Base-by-base conservation (phyloP, 2,329 filamentous ascomycete species). In the Monosporascus sp. region DNA sequence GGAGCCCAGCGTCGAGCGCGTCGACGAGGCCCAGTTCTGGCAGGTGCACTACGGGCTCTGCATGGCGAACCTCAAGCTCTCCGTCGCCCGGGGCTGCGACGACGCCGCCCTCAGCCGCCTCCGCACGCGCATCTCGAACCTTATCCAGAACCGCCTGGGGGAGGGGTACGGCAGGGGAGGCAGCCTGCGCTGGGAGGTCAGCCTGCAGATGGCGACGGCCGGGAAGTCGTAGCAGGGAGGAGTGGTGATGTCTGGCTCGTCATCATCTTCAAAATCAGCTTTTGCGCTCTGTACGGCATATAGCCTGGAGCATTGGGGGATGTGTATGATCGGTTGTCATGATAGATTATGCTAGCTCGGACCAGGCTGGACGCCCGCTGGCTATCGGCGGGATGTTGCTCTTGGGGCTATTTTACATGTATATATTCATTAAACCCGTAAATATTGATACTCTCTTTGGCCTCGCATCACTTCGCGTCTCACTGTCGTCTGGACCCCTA, bases 1-100 rank as follows among this genome's bases (percentile, higher is more conserved):
- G 1, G 91, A 97, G 63, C 84, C 88, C 2, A 80, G 81, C 52
- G 85, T 97, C 26, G 81, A 81, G 45, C 80, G 81, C 1, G 85
- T 99, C 47, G 90, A 97, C 54, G 92, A 97, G 65, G 93, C 92
- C 2, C 86, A 91, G 67, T 96, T 99, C 71, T 99, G 94, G 94
- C 94, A 99, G 74, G 94, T 97, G 15, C 94, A 99, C 72, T 97
- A 97, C 68, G 92, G 93, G 2, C 78, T 97, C 41, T 96, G 91
- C 66, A 96, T 97, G 88, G 94, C 94, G 8, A 97, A 95, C 67
- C 70, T 99, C 60, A 95, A 91, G 70, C 72, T 99, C 20, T 81
- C 86, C 55, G 82, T 96, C 26, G 69, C 74, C 5, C 76, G 73
- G 57, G 87, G 86, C 5, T 76, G 72, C 46, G 85, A 88, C 44